A percentile compares a stretch with the other conserved stretches of the same genome.
Evolutionary conservation across 2,329 filamentous ascomycete genomes (phyloP).

Genomic region (Cordyceps tenuipes): DNA sequence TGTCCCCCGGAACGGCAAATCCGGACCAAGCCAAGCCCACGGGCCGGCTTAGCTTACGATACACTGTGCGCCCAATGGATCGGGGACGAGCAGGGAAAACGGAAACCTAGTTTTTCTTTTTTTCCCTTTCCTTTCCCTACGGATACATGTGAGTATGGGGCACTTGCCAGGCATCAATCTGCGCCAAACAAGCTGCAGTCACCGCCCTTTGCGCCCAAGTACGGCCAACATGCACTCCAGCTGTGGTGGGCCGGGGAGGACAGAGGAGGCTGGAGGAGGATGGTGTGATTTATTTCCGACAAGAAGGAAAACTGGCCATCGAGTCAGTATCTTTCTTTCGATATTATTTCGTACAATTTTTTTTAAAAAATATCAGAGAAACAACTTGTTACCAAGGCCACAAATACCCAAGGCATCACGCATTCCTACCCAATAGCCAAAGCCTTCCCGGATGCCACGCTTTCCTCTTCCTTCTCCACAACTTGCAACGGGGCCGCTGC

Average conservation of each 20-base stretch:
- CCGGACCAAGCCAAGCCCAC: constrained; percentile 3
- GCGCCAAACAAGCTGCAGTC: background rate
- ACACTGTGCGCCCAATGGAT: constrained; percentile 3
- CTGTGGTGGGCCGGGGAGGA: background rate
- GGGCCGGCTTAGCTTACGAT: constrained; percentile 1
- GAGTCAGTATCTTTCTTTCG: no score
- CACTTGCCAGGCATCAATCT: constrained; percentile 1
- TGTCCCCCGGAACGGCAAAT: background rate
- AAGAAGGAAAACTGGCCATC: no score
- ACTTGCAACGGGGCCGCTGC: constrained; percentile 7
- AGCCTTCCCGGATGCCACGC: background rate
- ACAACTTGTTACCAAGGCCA: no score
- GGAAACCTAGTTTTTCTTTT: background rate
- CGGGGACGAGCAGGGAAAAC: background rate
- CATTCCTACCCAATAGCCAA: constrained; percentile 4
- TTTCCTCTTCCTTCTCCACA: background rate
- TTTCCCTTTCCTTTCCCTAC: background rate
- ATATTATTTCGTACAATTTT: no score
- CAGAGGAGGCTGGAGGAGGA: background rate
- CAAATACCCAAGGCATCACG: background rate
- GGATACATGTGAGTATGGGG: constrained; percentile 5
- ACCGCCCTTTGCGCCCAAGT: constrained; percentile 11
- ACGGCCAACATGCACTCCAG: background rate
- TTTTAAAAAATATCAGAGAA: no score
- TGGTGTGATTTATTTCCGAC: no score